Base-by-base conservation (phyloP, 1,139 yeast species). In the Pichia sp. region DNA sequence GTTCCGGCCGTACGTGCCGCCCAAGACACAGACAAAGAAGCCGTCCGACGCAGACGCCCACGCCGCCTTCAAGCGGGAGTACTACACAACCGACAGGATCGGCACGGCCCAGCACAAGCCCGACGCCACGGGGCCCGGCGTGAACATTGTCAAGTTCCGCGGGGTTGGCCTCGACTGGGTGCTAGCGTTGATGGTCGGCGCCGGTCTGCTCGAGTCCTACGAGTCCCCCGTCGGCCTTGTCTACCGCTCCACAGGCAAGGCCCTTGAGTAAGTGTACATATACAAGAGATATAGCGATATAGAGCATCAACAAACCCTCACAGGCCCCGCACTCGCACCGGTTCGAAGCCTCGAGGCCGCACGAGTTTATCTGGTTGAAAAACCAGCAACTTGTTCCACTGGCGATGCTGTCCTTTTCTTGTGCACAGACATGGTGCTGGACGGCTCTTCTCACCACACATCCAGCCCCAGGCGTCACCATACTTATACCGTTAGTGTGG, bases 181-280 rank as follows among this genome's bases (percentile, higher is more conserved):
- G 0, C 64, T 87, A 48, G 84, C 85, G 29, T 85, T 83, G 59
- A 77, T 84, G 49, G 73, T 80, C 54, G 95, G 95, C 0, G 75
- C 81, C n/a, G 95, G 95, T 0, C 72, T 79, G 45, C 68, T 82
- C 2, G 93, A 86, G 62, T 84, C 83, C 6, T 84, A 84, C 62
- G 74, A 75, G 47, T 84, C 92, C 0, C 88, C 90, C 0, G 85
- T 81, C 1, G 92, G 92, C 0, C 70, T 83, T 51, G 89, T 89
- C 0, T 84, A 88, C 84, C 78, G 79, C 64, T 68, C 83, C 49
- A 83, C 88, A 1, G 78, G 78, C 1, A 73, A 74, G 56, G 53
- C 32, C n/a, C 34, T 64, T 31, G 61, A 56, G 45, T 36, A 23
- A n/a, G n/a, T n/a, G n/a, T n/a, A n/a, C n/a, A n/a, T n/a, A n/a